Base-by-base conservation (phyloP, 805 yeast genomes). In the Cyberlindnera xishuangbannaensis region DNA sequence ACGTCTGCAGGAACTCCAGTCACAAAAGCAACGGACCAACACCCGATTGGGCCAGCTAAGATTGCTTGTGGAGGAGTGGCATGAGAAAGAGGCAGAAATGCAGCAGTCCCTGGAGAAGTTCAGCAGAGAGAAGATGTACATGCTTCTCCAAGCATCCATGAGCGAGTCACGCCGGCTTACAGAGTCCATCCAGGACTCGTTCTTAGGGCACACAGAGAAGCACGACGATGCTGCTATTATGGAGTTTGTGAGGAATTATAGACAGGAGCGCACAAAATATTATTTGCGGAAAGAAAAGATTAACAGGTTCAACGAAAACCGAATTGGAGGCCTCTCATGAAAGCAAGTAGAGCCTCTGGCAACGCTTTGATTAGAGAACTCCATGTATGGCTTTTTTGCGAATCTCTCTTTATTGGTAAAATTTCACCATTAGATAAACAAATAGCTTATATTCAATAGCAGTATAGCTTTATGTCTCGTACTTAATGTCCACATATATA, bases 251-350 rank as follows among this genome's bases (percentile, higher is more conserved):
- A 43, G 49, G 12, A 50, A 52, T n/a, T 76, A 71, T 48, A 51
- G 60, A 30, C 40, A 40, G 3, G 62, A 60, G 25, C 56, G 79
- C 29, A 59, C 59, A 15, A 41, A 55, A 18, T 73, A 59, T 45
- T 71, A 75, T 49, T 28, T 65, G 28, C 53, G 67, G 24, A 61
- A 60, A 31, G 78, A 73, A 45, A 64, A 71, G 44, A 46, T 70
- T 30, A 60, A 59, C 24, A 61, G 78, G 18, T 61, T 78, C 62
- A 47, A 51, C n/a, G 56, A 54, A 29, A 41, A 49, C 16, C 39
- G 52, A 30, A 36, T 53, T 1, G 48, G 47, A 24, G 56, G 55
- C 9, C 33, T 30, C 9, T 18, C 18, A 13, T 30, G 12, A 19
- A n/a, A n/a, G 10, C 24, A 28, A 14, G 22, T 12, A 19, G 11